Evolutionary conservation across 2,329 filamentous ascomycete species (phyloP).

Genomic region (Trichoderma polysporum): DNA sequence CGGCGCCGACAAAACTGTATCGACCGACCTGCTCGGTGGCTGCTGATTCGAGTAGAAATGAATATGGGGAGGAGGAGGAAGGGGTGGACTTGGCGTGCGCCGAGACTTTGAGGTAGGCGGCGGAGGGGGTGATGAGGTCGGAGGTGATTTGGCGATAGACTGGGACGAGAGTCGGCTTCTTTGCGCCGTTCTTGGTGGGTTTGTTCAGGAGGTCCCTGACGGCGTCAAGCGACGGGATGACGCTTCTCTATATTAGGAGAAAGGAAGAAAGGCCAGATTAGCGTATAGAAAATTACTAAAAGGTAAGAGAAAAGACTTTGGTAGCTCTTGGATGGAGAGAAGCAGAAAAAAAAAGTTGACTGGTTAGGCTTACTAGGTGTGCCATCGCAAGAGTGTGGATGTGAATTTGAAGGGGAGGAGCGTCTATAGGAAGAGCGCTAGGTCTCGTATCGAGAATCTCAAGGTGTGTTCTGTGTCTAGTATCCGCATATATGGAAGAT

Average conservation of each 20-base stretch:
- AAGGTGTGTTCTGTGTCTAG: not conserved
- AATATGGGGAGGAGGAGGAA: conserved; percentile 63
- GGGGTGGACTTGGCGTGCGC: conserved; percentile 56
- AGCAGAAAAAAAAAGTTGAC: not conserved
- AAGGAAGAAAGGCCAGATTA: not conserved
- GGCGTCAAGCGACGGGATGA: conserved; percentile 48
- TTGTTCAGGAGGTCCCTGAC: conserved; percentile 45
- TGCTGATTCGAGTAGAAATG: conserved; percentile 94
- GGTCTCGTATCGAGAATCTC: not conserved
- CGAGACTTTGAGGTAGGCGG: conserved; percentile 89
- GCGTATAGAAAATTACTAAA: not conserved
- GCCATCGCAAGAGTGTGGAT: conserved; percentile 27
- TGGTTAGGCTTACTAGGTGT: conserved; percentile 30
- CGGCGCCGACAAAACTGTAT: conserved; percentile 92
- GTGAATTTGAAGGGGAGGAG: not conserved
- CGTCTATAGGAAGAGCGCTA: not conserved
- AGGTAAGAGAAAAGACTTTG: not conserved
- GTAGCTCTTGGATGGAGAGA: not conserved
- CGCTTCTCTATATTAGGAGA: conserved; percentile 35
- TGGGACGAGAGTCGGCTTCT: conserved; percentile 70
- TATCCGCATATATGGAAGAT: not conserved
- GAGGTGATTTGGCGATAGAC: conserved; percentile 83
- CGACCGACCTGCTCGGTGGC: conserved; percentile 90
- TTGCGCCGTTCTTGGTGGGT: conserved; percentile 31
- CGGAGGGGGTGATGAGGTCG: conserved; percentile 90